Conservation (phyloP, 2,329 filamentous ascomycete species). For the Rutstroemia sp. region DNA sequence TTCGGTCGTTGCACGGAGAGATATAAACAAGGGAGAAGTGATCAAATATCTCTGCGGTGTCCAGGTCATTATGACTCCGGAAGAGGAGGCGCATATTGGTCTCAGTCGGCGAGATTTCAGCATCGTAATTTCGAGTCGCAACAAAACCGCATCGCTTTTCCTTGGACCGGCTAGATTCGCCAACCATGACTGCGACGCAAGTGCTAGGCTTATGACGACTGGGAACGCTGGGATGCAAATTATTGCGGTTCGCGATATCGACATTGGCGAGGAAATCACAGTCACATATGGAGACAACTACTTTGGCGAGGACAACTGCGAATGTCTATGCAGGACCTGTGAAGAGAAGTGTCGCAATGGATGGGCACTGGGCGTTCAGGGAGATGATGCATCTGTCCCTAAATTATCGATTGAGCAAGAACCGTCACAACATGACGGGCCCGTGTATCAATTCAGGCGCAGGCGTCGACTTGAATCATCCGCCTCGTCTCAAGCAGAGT, state of each 20-base stretch:
- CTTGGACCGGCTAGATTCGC: slow-evolving; percentile 93
- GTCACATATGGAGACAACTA: slow-evolving; percentile 95
- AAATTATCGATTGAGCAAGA: slow-evolving; percentile 27
- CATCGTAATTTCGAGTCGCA: slow-evolving; percentile 88
- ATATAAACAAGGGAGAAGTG: slow-evolving; percentile 73
- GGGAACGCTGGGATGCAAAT: slow-evolving; percentile 87
- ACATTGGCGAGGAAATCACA: slow-evolving; percentile 87
- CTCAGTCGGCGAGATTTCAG: slow-evolving; percentile 88
- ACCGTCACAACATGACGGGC: slow-evolving; percentile 11
- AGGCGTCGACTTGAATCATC: slow-evolving; percentile 40
- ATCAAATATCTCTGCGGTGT: slow-evolving; percentile 90
- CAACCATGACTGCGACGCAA: slow-evolving; percentile 94
- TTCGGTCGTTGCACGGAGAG: slow-evolving; percentile 70
- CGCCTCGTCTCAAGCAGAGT: slow-evolving; percentile 48
- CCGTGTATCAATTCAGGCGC: slow-evolving; percentile 48
- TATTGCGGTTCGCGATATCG: slow-evolving; percentile 73
- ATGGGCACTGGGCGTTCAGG: slow-evolving; percentile 56
- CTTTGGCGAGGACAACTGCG: slow-evolving; percentile 90
- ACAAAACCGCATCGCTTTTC: slow-evolving; percentile 85
- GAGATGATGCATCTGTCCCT: slow-evolving; percentile 22
- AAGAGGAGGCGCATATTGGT: slow-evolving; percentile 80
- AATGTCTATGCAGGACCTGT: slow-evolving; percentile 86
- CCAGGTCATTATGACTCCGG: slow-evolving; percentile 83
- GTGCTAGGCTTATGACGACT: slow-evolving; percentile 77
- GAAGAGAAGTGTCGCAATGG: slow-evolving; percentile 71